Evolutionary conservation across 108 stramenopile genomes (phyloP).

Genomic region (Schizochytrium sp.): DNA sequence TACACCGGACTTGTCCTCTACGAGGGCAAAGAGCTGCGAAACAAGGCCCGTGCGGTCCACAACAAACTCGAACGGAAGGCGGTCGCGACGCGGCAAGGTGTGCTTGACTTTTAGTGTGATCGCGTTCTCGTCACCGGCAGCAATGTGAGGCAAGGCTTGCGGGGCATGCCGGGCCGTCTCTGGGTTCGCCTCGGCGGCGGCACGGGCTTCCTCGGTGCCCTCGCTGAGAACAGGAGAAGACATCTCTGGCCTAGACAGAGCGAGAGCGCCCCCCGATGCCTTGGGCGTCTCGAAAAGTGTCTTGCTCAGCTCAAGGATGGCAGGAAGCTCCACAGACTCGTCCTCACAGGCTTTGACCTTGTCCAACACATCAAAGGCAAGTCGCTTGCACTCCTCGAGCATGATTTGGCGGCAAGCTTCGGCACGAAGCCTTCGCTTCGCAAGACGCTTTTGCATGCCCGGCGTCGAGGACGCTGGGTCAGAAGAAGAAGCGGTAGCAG

Average conservation of each 20-base stretch:
- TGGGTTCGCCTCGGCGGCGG: neutral
- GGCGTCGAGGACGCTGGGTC: neutral
- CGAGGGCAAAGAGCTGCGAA: neutral
- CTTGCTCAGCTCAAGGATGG: slow-evolving; percentile 1
- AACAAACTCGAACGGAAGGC: neutral
- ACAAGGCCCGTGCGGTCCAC: neutral
- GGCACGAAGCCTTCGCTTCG: neutral
- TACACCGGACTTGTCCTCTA: neutral
- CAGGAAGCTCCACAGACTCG: slow-evolving; percentile 3
- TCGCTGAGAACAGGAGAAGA: too few species aligned
- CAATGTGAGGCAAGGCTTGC: neutral
- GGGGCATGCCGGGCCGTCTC: neutral
- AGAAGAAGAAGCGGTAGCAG: neutral
- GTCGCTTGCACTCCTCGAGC: slow-evolving; percentile 6
- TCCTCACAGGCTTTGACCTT: slow-evolving; percentile 13
- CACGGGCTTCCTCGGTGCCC: too few species aligned
- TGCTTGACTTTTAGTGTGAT: neutral
- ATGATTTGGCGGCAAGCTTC: neutral
- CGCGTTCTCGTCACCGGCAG: neutral
- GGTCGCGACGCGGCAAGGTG: neutral
- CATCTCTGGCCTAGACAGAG: too few species aligned
- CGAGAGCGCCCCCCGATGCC: too few species aligned
- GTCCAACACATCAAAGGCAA: neutral
- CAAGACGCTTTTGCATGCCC: neutral
- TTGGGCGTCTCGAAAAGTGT: neutral